A percentile compares a stretch with the other conserved stretches of the same genome.
Conservation (phyloP, 106 monocot species). For the Dendrobium huoshanense region DNA sequence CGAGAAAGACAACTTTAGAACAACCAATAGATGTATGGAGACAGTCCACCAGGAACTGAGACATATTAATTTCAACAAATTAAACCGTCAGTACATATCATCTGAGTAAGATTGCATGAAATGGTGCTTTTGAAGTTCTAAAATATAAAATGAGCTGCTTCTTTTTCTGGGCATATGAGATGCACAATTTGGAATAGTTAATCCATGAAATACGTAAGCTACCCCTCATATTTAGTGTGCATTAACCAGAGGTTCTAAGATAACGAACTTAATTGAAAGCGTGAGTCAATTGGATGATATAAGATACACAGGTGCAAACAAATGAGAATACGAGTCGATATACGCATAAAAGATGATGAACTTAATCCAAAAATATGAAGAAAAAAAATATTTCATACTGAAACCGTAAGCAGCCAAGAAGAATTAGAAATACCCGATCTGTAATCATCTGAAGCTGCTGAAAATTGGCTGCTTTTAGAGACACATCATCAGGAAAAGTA, state of each 20-base stretch:
- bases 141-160: not conserved
- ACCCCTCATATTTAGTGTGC: not conserved
- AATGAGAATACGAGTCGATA: not conserved
- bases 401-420: not conserved
- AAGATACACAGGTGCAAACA: not conserved
- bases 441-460: slow-evolving; percentile 47
- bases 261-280: not conserved
- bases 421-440: slow-evolving; percentile 36
- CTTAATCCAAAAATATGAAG: not conserved
- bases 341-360: not conserved
- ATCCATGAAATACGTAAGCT: not conserved
- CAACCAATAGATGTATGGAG: not conserved
- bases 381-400: not conserved
- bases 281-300: not conserved
- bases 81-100: not conserved
- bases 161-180: not conserved
- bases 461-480: slow-evolving; percentile 36
- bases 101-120: too few species aligned
- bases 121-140: not conserved
- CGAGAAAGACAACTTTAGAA: slow-evolving; percentile 2
- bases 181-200: not conserved
- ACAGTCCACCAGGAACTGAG: not conserved
- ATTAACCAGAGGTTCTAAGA: not conserved
- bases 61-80: not conserved
- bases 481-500: slow-evolving; percentile 21